Conservation (phyloP, 495 filamentous ascomycete species). For the Penicillium paradoxum region DNA sequence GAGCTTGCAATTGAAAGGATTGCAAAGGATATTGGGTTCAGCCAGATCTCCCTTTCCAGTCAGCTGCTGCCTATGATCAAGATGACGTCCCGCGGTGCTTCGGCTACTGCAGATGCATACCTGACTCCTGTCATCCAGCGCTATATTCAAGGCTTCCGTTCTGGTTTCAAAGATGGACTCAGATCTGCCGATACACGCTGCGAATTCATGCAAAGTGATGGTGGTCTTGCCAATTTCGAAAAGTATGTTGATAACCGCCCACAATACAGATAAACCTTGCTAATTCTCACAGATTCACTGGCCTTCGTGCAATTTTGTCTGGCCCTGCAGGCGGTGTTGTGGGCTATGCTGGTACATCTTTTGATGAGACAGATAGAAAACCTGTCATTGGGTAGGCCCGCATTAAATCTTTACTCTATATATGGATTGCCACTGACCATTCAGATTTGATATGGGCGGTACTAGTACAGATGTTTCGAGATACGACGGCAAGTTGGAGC, state of each 20-base stretch:
- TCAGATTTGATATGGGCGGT: too few species aligned
- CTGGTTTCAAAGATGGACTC: slow-evolving; percentile 43
- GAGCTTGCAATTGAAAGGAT: slow-evolving; percentile 36
- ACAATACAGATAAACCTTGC: neutral
- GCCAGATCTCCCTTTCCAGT: slow-evolving; percentile 44
- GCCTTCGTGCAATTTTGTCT: slow-evolving; percentile 45
- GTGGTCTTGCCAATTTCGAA: too few species aligned
- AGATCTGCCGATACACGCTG: too few species aligned
- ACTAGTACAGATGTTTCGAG: too few species aligned
- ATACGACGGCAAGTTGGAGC: too few species aligned
- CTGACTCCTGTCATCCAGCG: slow-evolving; percentile 84
- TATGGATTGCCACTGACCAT: too few species aligned
- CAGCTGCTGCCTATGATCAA: slow-evolving; percentile 75
- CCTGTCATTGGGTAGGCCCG: too few species aligned
- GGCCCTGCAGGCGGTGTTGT: slow-evolving; percentile 63
- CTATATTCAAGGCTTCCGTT: slow-evolving; percentile 76
- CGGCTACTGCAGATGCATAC: slow-evolving; percentile 86
- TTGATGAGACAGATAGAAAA: slow-evolving; percentile 70
- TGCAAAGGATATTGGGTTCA: slow-evolving; percentile 36
- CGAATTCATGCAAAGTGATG: too few species aligned
- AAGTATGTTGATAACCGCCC: neutral
- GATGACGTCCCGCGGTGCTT: slow-evolving; percentile 65
- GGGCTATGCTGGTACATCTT: slow-evolving; percentile 84
- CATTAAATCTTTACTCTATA: too few species aligned
- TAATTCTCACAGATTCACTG: slow-evolving; percentile 37